Conservation (phyloP, 495 filamentous ascomycete genomes). For the Letharia lupina region DNA sequence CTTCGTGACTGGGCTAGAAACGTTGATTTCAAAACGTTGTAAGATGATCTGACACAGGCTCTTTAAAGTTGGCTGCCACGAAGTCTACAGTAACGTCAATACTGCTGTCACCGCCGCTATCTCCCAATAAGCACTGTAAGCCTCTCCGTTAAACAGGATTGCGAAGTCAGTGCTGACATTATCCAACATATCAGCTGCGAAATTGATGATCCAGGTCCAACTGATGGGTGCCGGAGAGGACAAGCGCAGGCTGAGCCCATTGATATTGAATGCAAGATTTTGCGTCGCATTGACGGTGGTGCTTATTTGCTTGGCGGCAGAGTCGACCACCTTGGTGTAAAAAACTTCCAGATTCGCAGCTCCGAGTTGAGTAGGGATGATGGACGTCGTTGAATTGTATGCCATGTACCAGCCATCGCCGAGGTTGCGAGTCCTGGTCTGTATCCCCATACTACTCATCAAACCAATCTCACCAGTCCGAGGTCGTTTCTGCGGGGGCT, state of each 20-base stretch:
- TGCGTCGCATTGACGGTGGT: background rate
- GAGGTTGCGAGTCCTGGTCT: background rate
- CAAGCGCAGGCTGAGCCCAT: background rate
- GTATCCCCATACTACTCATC: background rate
- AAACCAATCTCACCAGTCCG: background rate
- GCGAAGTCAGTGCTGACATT: background rate
- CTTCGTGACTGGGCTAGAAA: background rate
- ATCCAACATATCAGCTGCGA: background rate
- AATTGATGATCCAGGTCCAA: background rate
- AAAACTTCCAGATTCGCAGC: background rate
- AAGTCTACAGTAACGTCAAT: background rate
- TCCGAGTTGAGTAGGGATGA: background rate
- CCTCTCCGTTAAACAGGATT: background rate
- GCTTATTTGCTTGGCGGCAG: background rate
- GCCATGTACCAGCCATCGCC: background rate
- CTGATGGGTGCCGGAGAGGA: background rate
- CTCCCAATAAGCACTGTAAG: background rate
- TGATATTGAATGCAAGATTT: background rate
- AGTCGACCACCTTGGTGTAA: background rate
- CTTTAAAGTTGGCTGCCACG: background rate
- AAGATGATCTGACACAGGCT: background rate
- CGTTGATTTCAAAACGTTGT: background rate
- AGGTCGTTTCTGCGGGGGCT: background rate
- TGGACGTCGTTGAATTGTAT: background rate
- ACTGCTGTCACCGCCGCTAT: background rate